Evolutionary conservation across 805 yeast species (phyloP), one percentile per base, ranked within the genome.

Genomic region (Saturnispora ahearnii): DNA sequence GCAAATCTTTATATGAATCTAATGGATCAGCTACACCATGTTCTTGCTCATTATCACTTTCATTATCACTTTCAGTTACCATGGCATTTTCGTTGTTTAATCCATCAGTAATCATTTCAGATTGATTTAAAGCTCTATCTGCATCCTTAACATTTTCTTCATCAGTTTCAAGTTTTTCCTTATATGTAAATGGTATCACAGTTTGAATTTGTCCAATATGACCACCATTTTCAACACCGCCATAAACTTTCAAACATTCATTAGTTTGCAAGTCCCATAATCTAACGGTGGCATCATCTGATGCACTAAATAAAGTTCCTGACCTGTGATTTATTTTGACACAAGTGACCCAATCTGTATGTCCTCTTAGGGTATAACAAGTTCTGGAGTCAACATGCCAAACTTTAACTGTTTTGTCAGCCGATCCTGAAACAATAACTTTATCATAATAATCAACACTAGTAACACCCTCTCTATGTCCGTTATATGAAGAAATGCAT

Each of bases 341-440:
- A 53, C 86, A 79, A 56, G 87, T 89, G 18, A 93, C 96, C 81
- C 95, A 83, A 57, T 87, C 97, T 0, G 84, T 77, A 64, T 93
- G 99, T 6, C 99, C 99, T 40, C 96, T 74, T 51, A 93, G 72
- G 0, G 98, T 89, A 66, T 84, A 87, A 62, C 97, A 93, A 0
- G 95, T 86, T 67, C 96, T 75, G 6, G 89, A 80, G 62, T 87
- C 96, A 43, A 93, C 96, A 64, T 93, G 95, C 99, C 99, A 93
- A 12, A 93, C 90, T 65, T 89, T 88, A 49, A 93, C 84, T 0
- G 96, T 88, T 54, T 79, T 77, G 68, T 93, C 99, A 0, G 96
- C 96, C 33, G 95, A 82, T 0, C 98, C 99, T 9, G 93, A 82
- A 1, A 89, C 97, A 60, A 93, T 89, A 30, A 87, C 73, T 59